Evolutionary conservation across 768 basidiomycete species (phyloP), one percentile per base, ranked within the genome.

Genomic region (Suillus sp.): DNA sequence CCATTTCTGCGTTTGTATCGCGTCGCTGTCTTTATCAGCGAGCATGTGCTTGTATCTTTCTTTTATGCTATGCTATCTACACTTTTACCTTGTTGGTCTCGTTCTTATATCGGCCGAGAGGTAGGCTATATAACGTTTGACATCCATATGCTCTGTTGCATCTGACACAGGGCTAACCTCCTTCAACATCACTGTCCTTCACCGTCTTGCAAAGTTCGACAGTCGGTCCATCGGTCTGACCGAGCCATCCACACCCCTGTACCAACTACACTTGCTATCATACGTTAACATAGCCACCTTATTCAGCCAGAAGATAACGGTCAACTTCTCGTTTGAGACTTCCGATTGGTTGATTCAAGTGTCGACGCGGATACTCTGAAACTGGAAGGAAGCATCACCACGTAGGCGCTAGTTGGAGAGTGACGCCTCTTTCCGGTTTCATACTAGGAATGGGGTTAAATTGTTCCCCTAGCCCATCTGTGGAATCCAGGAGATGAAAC

Each of bases 61-160:
- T 11, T 57, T 18, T 30, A 27, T 40, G 56, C 25, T 40, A 57
- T 57, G 56, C 10, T 57, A 57, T 57, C 38, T 40, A 40, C 25
- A 40, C 25, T 1, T 57, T 57, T n/a, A 57, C 16, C 38, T 40
- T 25, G 55, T 40, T 38, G 27, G 27, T 37, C 18, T 10, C 18
- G 18, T 20, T 37, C 11, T 57, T 27, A 38, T 27, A 20, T 27
- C 11, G 25, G 11, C n/a, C n/a, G n/a, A 55, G 6, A 55, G 53
- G 34, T 35, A 35, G 53, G 34, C 25, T 13, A 27, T 38, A 27
- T 38, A 38, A 18, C 22, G 2, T 38, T 37, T 56, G 18, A 18
- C 16, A 14, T 22, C 7, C 2, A 38, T 38, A 1, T 53, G 6
- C 25, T 57, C 11, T 57, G 51, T 34, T n/a, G n/a, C 51, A 53